phyloP scores from a whole-genome alignment of 2,329 filamentous ascomycete species.

The Nemania sp. region DNA sequence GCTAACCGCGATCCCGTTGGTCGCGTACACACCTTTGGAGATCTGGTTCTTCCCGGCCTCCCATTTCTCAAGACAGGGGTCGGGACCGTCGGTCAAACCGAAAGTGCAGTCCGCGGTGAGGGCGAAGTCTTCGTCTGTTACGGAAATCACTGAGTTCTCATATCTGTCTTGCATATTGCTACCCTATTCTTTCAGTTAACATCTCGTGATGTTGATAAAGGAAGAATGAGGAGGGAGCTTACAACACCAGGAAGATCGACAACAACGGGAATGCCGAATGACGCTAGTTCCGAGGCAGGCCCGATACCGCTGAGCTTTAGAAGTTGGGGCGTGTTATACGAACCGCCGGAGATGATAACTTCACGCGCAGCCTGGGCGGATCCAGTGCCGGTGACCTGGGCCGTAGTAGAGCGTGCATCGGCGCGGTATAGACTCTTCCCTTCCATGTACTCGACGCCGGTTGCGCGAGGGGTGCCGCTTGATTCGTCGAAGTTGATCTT shows the following conservation, averaged over 20 bases:
- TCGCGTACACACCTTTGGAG: constrained; percentile 48
- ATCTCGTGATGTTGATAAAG: constrained; percentile 55
- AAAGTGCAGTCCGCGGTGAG: constrained; percentile 50
- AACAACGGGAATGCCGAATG: constrained; percentile 63
- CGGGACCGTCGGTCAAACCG: constrained; percentile 42
- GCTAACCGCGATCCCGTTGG: constrained; percentile 62
- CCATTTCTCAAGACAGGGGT: constrained; percentile 55
- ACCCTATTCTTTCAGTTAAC: constrained; percentile 48
- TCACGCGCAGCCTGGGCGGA: constrained; percentile 55
- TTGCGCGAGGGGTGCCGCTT: constrained; percentile 50
- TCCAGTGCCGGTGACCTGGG: constrained; percentile 41
- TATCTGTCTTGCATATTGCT: constrained; percentile 36
- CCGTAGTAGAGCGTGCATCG: constrained; percentile 52
- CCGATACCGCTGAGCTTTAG: constrained; percentile 62
- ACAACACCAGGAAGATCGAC: constrained; percentile 72
- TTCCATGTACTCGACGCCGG: constrained; percentile 57
- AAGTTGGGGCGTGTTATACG: constrained; percentile 61
- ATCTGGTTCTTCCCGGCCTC: constrained; percentile 32
- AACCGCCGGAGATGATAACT: constrained; percentile 62
- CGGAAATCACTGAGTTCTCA: constrained; percentile 27
- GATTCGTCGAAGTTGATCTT: constrained; percentile 54
- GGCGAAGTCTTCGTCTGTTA: constrained; percentile 49
- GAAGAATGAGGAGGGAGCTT: constrained; percentile 66
- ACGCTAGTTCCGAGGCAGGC: constrained; percentile 53
- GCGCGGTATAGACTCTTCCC: constrained; percentile 58